Percentiles rank a stretch among this genome's conserved stretches.
phyloP scores from a whole-genome alignment of 805 yeast species.

The Sugiyamaella marilandica region DNA sequence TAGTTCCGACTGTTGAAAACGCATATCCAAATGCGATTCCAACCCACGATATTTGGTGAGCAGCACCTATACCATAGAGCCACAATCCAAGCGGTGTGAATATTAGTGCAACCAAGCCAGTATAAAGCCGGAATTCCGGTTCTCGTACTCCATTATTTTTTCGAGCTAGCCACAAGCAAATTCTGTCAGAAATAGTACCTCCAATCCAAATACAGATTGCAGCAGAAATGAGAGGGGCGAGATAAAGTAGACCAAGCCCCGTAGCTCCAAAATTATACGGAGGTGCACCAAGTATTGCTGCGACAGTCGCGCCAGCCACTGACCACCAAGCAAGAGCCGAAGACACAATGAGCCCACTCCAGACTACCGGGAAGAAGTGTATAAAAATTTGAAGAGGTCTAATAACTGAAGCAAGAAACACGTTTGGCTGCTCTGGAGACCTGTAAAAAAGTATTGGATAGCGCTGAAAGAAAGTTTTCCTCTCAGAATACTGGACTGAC shows the following conservation, averaged over 20 bases:
- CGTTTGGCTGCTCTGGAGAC: slow-evolving; percentile 6
- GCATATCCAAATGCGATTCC: slow-evolving; percentile 18
- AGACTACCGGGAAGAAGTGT: slow-evolving; percentile 11
- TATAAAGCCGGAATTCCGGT: slow-evolving; percentile 19
- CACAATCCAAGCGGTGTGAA: slow-evolving; percentile 16
- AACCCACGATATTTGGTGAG: slow-evolving; percentile 15
- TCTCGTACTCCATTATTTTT: slow-evolving; percentile 19
- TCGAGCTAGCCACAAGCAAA: slow-evolving; percentile 14
- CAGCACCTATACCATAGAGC: slow-evolving; percentile 20
- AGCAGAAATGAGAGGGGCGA: slow-evolving; percentile 11
- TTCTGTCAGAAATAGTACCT: slow-evolving; percentile 8
- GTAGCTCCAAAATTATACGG: slow-evolving; percentile 14
- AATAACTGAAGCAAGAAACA: slow-evolving; percentile 1
- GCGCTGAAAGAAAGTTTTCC: not conserved
- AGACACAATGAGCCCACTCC: slow-evolving; percentile 14
- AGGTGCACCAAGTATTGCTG: slow-evolving; percentile 9
- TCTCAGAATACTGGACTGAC: not conserved
- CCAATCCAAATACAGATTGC: slow-evolving; percentile 3
- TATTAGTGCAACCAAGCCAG: slow-evolving; percentile 9
- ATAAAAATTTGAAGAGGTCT: slow-evolving; percentile 4
- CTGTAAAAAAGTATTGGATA: slow-evolving; percentile 5
- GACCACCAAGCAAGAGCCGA: slow-evolving; percentile 14
- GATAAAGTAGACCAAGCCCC: slow-evolving; percentile 9
- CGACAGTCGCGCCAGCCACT: slow-evolving; percentile 8
- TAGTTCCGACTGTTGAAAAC: slow-evolving; percentile 15